Evolutionary conservation across 371 early-diverging fungal genomes (phyloP).

Genomic region (Mortierella sp.): DNA sequence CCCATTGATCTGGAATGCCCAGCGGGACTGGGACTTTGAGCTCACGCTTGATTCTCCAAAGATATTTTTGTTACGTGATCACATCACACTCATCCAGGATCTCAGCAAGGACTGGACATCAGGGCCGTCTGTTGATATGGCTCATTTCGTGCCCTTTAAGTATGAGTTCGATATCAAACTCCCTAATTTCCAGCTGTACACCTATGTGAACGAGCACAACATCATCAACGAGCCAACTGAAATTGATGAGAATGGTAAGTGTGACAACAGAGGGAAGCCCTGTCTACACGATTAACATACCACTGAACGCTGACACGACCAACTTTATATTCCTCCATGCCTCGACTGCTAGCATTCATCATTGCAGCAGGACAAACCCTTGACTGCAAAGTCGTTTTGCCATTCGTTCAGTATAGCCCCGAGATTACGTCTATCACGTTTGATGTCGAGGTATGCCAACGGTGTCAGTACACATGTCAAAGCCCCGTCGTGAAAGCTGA

Average conservation of each 20-base stretch:
- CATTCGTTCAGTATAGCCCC: slow-evolving; percentile 71
- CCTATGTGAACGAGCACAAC: slow-evolving; percentile 87
- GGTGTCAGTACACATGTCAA: background rate
- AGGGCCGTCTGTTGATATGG: slow-evolving; percentile 63
- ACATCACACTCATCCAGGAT: slow-evolving; percentile 84
- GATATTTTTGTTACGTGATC: slow-evolving; percentile 82
- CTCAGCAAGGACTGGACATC: slow-evolving; percentile 80
- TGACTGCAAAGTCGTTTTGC: slow-evolving; percentile 61
- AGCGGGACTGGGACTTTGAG: slow-evolving; percentile 74
- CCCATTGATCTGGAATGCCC: slow-evolving; percentile 85
- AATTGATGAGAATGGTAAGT: slow-evolving; percentile 81
- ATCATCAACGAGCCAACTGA: slow-evolving; percentile 83
- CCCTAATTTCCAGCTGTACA: slow-evolving; percentile 65
- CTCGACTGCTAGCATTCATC: slow-evolving; percentile 72
- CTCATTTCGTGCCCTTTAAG: slow-evolving; percentile 78
- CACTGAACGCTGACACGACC: too few relatives aligned
- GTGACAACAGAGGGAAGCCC: background rate
- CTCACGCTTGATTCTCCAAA: slow-evolving; percentile 57
- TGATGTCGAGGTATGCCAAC: slow-evolving; percentile 60
- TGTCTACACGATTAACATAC: too few relatives aligned
- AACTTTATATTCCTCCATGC: too few relatives aligned
- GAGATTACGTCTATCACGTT: slow-evolving; percentile 68
- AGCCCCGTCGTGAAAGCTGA: background rate
- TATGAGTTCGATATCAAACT: slow-evolving; percentile 69
- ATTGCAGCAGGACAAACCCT: slow-evolving; percentile 62